These are phyloP conservation scores for Cymodocea nodosa DNA, from an alignment of 116 monocot genomes.

Conservation along the genomic window DNA sequence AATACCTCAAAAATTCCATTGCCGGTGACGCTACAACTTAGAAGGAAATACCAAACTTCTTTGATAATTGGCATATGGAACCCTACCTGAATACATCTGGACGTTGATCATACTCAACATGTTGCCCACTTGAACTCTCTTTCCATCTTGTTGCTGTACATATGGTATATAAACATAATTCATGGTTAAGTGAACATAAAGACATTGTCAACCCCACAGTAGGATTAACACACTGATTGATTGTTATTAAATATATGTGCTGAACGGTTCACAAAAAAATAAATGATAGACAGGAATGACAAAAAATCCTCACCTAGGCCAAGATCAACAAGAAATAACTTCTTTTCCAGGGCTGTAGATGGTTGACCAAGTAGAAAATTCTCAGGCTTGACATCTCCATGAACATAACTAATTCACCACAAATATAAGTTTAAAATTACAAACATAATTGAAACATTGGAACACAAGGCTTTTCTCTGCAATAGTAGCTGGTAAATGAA, in stretches of 20 bases:
- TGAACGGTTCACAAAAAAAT: background rate
- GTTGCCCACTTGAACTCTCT: constrained; percentile 50
- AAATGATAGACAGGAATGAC: background rate
- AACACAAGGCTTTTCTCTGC: background rate
- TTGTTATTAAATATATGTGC: background rate
- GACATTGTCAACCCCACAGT: background rate
- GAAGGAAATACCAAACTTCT: background rate
- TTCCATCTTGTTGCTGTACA: constrained; percentile 86
- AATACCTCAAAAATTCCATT: background rate
- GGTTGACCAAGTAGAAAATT: constrained; percentile 97
- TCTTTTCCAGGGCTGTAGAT: constrained; percentile 78
- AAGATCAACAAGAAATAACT: constrained; percentile 85
- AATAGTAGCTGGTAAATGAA: too few species aligned
- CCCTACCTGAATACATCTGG: constrained; percentile 80
- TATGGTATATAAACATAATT: background rate
- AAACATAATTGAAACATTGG: background rate
- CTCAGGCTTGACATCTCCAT: constrained; percentile 97
- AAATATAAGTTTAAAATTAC: background rate
- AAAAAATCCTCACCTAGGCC: constrained; percentile 51
- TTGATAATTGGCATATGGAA: background rate
- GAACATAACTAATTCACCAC: constrained; percentile 53
- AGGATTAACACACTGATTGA: too few species aligned
- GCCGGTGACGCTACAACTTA: background rate
- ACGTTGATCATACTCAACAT: constrained; percentile 94
- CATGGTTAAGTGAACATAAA: background rate